A percentile compares a stretch with the other conserved stretches of the same genome.
Conservation (phyloP, 208 protist species). For the Trypanosomatidae sp. region DNA sequence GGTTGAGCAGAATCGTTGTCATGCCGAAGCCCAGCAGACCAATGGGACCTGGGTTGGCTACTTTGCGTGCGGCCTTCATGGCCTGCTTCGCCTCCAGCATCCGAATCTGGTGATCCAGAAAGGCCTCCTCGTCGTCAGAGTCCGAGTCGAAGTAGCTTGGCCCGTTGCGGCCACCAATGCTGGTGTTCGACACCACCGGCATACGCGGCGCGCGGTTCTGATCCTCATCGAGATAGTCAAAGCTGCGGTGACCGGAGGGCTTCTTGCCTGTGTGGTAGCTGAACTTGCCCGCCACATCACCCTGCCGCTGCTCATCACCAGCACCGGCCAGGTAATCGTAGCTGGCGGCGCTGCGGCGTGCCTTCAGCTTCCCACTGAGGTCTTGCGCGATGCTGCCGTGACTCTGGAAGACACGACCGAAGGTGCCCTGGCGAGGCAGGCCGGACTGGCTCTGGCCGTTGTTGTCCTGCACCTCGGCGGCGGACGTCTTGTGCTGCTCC, state of each 20-base stretch:
- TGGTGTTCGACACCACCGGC: background rate
- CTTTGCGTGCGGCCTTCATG: constrained; percentile 18
- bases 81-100: constrained; percentile 15
- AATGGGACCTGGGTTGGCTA: constrained; percentile 29
- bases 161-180: background rate
- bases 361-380: no score
- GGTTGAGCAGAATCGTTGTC: constrained; percentile 57
- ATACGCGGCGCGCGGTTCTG: constrained; percentile 27
- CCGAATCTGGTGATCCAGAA: constrained; percentile 28
- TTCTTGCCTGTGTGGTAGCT: constrained; percentile 14
- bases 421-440: no score
- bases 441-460: no score
- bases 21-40: constrained; percentile 61
- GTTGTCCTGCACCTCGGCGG: no score
- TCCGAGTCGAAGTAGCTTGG: constrained; percentile 20
- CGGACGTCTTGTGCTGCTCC: no score
- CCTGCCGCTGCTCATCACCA: constrained; percentile 3
- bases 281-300: background rate
- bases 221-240: constrained; percentile 34
- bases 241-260: constrained; percentile 6
- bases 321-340: constrained; percentile 27
- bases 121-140: constrained; percentile 21
- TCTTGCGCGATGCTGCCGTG: no score
- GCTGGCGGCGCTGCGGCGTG: constrained; percentile 23
- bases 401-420: no score